Percentiles rank a stretch among this genome's conserved stretches.
Conservation (phyloP, 148 eudicot genomes). For the Rhododendron vialii region DNA sequence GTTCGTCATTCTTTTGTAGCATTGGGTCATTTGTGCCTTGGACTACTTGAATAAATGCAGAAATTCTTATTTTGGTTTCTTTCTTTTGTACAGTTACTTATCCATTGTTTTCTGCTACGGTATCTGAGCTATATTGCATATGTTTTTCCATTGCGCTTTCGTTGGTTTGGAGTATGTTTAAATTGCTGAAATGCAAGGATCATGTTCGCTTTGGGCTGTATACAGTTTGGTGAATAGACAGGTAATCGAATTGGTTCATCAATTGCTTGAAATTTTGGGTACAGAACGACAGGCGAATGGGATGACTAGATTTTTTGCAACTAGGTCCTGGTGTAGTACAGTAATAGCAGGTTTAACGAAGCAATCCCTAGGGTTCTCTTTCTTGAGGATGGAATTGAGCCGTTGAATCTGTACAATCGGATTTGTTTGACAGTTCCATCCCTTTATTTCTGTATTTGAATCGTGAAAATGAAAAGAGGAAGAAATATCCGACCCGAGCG, state of each 20-base stretch:
- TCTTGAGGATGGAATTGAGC: too few species aligned
- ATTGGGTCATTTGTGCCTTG: slow-evolving; percentile 30
- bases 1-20: slow-evolving; percentile 66
- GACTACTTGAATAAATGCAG: slow-evolving; percentile 42
- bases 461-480: too few species aligned
- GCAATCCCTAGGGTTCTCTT: too few species aligned
- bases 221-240: background rate
- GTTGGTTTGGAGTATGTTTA: background rate
- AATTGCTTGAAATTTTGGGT: background rate
- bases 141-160: background rate
- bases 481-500: too few species aligned
- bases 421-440: too few species aligned
- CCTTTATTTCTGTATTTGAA: too few species aligned
- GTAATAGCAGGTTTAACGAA: too few species aligned
- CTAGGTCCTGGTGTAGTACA: too few species aligned
- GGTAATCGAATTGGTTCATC: background rate
- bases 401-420: too few species aligned
- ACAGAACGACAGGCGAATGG: too few species aligned
- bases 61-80: slow-evolving; percentile 5
- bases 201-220: background rate
- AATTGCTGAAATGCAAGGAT: background rate
- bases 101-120: background rate
- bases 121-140: background rate
- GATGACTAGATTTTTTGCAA: too few species aligned
- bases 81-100: background rate